Evolutionary conservation across 495 filamentous ascomycete genomes (phyloP), one percentile per base, ranked within the genome.

Genomic region (Hypomontagnella monticulosa): DNA sequence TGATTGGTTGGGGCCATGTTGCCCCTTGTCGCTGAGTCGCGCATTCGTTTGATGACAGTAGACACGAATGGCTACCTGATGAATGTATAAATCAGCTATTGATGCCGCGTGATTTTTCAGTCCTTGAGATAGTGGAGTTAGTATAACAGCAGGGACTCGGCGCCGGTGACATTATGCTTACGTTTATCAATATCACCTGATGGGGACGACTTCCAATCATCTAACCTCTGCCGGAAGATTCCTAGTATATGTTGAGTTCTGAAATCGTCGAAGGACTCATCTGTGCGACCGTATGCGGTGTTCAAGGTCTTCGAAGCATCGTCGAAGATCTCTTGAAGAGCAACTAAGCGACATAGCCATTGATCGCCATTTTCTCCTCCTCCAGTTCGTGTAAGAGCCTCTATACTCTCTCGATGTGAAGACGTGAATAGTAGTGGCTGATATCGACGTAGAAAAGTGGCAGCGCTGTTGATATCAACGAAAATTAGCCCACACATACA

Each of bases 11-110:
- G 41, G 18, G 20, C 34, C 34, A 14, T 46, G 16, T 10, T 49
- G 23, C 0, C 58, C 30, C 14, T 58, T 63, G 30, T 19, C 33
- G 3, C 40, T 40, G 19, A 38, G 14, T 48, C 53, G 59, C 27
- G 53, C 15, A 23, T 33, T 20, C 32, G 59, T 55, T 15, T 40
- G 53, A 36, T 19, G 49, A 10, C 10, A 15, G 10, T 68, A 68
- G 14, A 9, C 37, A 1, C 65, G 41, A 20, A 68, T 36, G 4
- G 65, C 65, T 9, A 63, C 37, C 20, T 68, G 65, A 19, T 68
- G 65, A 23, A 68, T 68, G 15, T 63, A 68, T 48, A 68, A 49
- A 37, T 68, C 65, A 7, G 52, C 59, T 38, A 59, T 30, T n/a
- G 30, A 63, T 19, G 33, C 48, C 4, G 59, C 48, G 33, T 58